Evolutionary conservation across 1,284 basidiomycete genomes (phyloP).

Genomic region (Papiliotrema nemorosa): DNA sequence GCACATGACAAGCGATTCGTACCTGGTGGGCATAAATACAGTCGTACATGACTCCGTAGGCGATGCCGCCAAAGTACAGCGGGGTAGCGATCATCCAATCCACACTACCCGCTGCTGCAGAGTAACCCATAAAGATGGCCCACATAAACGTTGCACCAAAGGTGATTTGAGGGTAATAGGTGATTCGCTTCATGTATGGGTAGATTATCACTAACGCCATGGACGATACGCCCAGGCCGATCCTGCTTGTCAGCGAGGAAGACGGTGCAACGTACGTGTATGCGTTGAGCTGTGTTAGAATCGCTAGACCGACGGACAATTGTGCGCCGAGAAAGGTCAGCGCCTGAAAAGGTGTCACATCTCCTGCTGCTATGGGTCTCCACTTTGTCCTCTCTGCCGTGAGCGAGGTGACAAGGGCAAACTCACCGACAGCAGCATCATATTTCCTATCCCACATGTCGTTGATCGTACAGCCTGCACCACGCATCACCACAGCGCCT

Average conservation of each 20-base stretch:
- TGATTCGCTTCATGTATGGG: slow-evolving; percentile 96
- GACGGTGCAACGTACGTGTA: slow-evolving; percentile 69
- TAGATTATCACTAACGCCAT: slow-evolving; percentile 83
- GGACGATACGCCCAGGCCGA: slow-evolving; percentile 85
- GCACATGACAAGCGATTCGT: slow-evolving; percentile 14
- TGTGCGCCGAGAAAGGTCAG: slow-evolving; percentile 79
- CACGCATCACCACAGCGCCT: slow-evolving; percentile 93
- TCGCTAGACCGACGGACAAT: slow-evolving; percentile 76
- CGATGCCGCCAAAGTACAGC: slow-evolving; percentile 82
- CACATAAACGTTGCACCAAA: slow-evolving; percentile 95
- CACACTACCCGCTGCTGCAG: slow-evolving; percentile 77
- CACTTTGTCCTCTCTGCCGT: slow-evolving; percentile 60
- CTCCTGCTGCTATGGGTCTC: slow-evolving; percentile 74
- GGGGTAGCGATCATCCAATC: slow-evolving; percentile 83
- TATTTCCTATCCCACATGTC: slow-evolving; percentile 96
- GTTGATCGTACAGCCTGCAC: slow-evolving; percentile 97
- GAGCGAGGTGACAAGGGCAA: slow-evolving; percentile 10
- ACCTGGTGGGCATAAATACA: slow-evolving; percentile 98
- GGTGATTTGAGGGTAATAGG: slow-evolving; percentile 93
- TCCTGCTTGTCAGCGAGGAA: slow-evolving; percentile 60
- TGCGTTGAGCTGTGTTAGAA: slow-evolving; percentile 88
- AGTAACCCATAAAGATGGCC: slow-evolving; percentile 95
- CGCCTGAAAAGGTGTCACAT: slow-evolving; percentile 73
- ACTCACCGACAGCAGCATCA: slow-evolving; percentile 84
- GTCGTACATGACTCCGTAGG: slow-evolving; percentile 96